Conservation (phyloP, 441 rosid genomes). For the Populus hybrid region DNA sequence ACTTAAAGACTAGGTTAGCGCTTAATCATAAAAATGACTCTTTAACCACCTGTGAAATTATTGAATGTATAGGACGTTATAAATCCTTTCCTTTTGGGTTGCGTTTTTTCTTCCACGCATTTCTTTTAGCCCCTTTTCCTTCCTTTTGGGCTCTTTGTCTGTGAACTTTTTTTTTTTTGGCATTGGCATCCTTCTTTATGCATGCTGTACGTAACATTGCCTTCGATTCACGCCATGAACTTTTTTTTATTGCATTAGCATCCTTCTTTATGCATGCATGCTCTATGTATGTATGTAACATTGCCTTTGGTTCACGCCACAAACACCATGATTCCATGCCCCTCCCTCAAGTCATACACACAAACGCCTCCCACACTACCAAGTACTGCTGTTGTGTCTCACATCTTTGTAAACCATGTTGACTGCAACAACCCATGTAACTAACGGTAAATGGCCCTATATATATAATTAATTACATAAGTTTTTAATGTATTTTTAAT, state of each 20-base stretch:
- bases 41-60: background rate
- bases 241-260: background rate
- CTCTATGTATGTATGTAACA: background rate
- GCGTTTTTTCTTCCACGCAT: slow-evolving; percentile 5
- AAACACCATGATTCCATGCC: slow-evolving; percentile 33
- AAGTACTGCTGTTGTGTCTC: background rate
- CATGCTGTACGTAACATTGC: slow-evolving; percentile 4
- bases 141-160: background rate
- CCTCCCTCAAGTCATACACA: slow-evolving; percentile 24
- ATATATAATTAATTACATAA: too few species aligned
- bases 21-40: background rate
- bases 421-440: too few species aligned
- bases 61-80: background rate
- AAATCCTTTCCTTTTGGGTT: slow-evolving; percentile 1
- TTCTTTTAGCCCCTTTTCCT: background rate
- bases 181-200: background rate
- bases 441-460: background rate
- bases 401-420: too few species aligned
- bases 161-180: background rate
- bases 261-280: slow-evolving; percentile 12
- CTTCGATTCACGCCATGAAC: slow-evolving; percentile 30
- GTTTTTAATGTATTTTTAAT: too few species aligned
- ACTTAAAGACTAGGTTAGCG: background rate
- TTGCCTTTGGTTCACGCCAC: slow-evolving; percentile 29
- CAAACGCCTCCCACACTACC: slow-evolving; percentile 14